Evolutionary conservation across 2,329 filamentous ascomycete species (phyloP).

Genomic region (Geoglossum cookeanum): DNA sequence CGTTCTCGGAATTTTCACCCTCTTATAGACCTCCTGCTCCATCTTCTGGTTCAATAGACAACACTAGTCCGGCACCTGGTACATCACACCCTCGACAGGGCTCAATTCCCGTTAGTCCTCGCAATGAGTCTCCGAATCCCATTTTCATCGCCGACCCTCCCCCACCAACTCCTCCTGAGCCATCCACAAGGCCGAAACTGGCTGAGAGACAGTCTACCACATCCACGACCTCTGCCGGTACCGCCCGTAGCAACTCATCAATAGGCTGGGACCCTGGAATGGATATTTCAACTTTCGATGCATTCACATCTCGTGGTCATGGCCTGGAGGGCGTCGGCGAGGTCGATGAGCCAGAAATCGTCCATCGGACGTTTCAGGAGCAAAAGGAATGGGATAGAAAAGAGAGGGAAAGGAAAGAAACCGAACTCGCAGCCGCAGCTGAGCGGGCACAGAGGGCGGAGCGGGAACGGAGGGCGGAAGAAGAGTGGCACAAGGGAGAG

Average conservation of each 20-base stretch:
- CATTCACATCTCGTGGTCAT: neutral
- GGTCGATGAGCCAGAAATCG: slow-evolving; percentile 8
- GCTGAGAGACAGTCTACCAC: neutral
- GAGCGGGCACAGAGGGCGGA: slow-evolving; percentile 12
- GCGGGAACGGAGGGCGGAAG: slow-evolving; percentile 13
- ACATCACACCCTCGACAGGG: neutral
- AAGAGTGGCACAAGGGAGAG: slow-evolving; percentile 14
- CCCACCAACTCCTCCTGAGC: neutral
- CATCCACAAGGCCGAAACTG: neutral
- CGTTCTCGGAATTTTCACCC: slow-evolving; percentile 1
- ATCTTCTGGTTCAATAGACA: neutral
- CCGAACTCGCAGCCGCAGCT: slow-evolving; percentile 11
- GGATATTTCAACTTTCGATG: slow-evolving; percentile 4
- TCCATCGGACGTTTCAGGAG: slow-evolving; percentile 15
- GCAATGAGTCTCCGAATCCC: neutral
- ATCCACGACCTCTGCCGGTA: neutral
- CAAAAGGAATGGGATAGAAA: slow-evolving; percentile 17
- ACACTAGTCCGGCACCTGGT: neutral
- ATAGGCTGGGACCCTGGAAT: slow-evolving; percentile 3
- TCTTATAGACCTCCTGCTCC: neutral
- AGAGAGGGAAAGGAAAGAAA: slow-evolving; percentile 13
- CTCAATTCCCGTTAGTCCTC: neutral
- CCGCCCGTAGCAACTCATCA: neutral
- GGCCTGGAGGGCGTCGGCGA: slow-evolving; percentile 10
- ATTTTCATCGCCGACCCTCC: neutral